These are phyloP conservation scores for Colletotrichum sp. DNA, from an alignment of 2,329 filamentous ascomycete species.

Conservation along the genomic window DNA sequence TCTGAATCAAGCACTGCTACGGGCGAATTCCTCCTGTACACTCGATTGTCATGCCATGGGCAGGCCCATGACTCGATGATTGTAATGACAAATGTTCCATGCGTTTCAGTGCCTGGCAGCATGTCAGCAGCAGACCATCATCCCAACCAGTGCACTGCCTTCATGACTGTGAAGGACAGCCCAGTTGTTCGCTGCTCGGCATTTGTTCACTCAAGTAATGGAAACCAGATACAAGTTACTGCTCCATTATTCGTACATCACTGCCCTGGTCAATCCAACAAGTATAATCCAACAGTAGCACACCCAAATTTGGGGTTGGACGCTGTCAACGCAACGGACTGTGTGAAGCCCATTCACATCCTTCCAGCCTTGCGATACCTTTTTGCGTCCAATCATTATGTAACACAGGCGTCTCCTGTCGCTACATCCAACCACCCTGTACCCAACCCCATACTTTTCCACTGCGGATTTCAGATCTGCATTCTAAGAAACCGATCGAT, in stretches of 20 bases:
- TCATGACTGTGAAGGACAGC: background rate
- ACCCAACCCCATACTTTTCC: too few relatives aligned
- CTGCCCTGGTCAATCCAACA: background rate
- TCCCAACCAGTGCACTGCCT: background rate
- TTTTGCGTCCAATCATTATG: background rate
- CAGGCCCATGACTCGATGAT: background rate
- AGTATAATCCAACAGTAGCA: background rate
- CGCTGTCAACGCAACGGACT: too few relatives aligned
- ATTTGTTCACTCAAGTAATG: background rate
- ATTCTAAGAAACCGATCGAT: background rate
- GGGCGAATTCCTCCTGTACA: background rate
- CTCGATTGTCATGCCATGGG: background rate
- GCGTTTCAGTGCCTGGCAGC: background rate
- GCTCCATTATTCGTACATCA: background rate
- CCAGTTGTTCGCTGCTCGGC: background rate
- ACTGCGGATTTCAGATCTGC: background rate
- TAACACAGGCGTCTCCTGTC: background rate
- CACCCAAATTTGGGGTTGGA: background rate
- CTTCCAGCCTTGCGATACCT: background rate
- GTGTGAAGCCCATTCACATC: background rate
- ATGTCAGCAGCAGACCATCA: background rate
- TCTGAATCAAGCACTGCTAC: background rate
- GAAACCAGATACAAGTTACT: background rate
- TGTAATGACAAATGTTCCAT: background rate
- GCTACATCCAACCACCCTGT: background rate